Base-by-base conservation (phyloP, 345 rosid genomes). In the Sisymbrium altissimum region DNA sequence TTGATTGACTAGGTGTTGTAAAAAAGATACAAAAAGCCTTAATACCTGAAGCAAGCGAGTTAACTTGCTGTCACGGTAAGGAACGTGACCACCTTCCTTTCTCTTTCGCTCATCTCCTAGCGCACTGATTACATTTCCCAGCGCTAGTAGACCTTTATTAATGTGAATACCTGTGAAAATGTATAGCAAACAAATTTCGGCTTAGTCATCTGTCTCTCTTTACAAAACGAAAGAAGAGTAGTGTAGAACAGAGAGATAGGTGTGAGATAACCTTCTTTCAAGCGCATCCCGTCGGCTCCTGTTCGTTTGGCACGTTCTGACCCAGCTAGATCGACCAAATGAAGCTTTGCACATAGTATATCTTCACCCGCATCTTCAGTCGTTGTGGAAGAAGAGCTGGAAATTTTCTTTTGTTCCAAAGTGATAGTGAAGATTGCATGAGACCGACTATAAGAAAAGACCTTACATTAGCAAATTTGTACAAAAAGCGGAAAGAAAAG, bases 31-130 rank as follows among this genome's bases (percentile, higher is more conserved):
- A 33, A 32, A 36, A 17, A 33, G 38, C 3, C 10, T 56, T 12
- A 57, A 44, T 83, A 76, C 99, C 97, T 92, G 98, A 27, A 96
- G 80, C 83, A 96, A 85, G 49, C 99, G 96, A 36, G 99, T 96
- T 86, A 96, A 77, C 86, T 96, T 96, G 98, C 98, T 96, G 72
- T 96, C 99, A 44, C 99, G 97, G 38, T 92, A 95, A 18, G 99
- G 99, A 59, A 92, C 89, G 32, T 92, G 98, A 29, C 96, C 98
- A 23, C 99, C 99, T 83, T 95, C 98, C 82, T 85, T 95, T 57
- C 98, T 82, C 83, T 89, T 92, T 80, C 83, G 92, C 57, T 95
- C 98, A 74, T 95, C 99, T 40, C 99, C 99, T 64, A 95, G 74
- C 27, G 98, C 96, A 80, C 99, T 95, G 45, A 95, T 95, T 19